These are phyloP conservation scores for Clonostachys byssicola DNA, from an alignment of 2,329 filamentous ascomycete genomes.

Conservation along the genomic window DNA sequence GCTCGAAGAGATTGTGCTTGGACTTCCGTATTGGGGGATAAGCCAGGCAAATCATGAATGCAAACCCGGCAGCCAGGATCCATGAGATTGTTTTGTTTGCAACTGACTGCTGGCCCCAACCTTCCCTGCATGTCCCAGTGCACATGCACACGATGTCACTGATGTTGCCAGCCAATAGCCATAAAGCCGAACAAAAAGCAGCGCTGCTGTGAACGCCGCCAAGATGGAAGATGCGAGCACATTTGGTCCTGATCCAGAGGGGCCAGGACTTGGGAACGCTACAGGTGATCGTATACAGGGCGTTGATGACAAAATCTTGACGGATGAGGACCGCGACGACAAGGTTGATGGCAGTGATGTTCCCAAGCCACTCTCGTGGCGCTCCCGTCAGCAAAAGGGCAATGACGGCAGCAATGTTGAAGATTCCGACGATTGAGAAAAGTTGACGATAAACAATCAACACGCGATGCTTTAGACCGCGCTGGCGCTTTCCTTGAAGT, in stretches of 20 bases:
- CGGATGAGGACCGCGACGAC: slow-evolving; percentile 37
- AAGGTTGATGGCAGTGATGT: slow-evolving; percentile 34
- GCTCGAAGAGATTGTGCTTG: slow-evolving; percentile 62
- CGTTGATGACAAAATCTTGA: slow-evolving; percentile 44
- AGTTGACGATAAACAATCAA: slow-evolving; percentile 43
- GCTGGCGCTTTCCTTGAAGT: slow-evolving; percentile 18
- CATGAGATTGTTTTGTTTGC: slow-evolving; percentile 43
- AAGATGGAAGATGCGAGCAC: slow-evolving; percentile 37
- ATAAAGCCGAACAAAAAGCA: slow-evolving; percentile 31
- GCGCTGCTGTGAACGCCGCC: slow-evolving; percentile 38
- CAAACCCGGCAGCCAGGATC: slow-evolving; percentile 46
- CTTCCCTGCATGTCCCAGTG: slow-evolving; percentile 10
- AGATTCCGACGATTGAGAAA: slow-evolving; percentile 31
- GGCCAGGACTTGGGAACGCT: slow-evolving; percentile 33
- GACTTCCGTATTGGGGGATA: slow-evolving; percentile 53
- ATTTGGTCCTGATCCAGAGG: slow-evolving; percentile 30
- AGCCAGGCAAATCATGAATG: slow-evolving; percentile 52
- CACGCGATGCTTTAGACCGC: slow-evolving; percentile 23
- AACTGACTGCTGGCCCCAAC: slow-evolving; percentile 25
- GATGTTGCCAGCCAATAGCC: slow-evolving; percentile 25
- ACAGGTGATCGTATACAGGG: slow-evolving; percentile 31
- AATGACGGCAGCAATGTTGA: slow-evolving; percentile 36
- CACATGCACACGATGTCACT: slow-evolving; percentile 14
- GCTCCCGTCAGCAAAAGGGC: slow-evolving; percentile 18
- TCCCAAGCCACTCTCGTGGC: slow-evolving; percentile 26